These are phyloP conservation scores for Aspergillus kassunensis DNA, from an alignment of 495 filamentous ascomycete genomes.

Conservation along the genomic window DNA sequence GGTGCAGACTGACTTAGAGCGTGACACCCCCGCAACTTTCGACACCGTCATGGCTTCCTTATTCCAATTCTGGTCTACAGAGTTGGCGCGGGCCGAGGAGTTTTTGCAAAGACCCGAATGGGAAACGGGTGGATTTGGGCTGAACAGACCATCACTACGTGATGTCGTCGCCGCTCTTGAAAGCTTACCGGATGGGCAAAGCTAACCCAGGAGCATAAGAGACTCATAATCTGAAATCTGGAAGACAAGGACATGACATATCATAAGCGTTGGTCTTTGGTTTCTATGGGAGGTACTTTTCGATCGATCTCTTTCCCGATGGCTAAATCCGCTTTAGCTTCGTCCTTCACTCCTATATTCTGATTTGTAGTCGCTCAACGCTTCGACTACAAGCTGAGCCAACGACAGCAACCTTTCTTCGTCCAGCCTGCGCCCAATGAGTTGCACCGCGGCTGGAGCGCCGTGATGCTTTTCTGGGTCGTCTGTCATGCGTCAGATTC, in stretches of 20 bases:
- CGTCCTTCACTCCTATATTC: background rate
- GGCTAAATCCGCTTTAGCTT: background rate
- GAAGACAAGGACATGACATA: background rate
- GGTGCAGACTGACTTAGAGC: background rate
- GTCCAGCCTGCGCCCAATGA: conserved; percentile 7
- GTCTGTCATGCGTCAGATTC: background rate
- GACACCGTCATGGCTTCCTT: background rate
- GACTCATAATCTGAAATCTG: background rate
- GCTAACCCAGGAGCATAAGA: background rate
- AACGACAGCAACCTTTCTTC: conserved; percentile 6
- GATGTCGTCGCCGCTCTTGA: conserved; percentile 3
- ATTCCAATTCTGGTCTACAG: background rate
- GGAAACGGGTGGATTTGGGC: conserved; percentile 4
- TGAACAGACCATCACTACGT: background rate
- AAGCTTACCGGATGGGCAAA: background rate
- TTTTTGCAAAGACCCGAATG: background rate
- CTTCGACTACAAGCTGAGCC: conserved; percentile 7
- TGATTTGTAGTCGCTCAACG: conserved; percentile 5
- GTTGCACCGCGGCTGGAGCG: conserved; percentile 7
- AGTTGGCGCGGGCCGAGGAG: conserved; percentile 2
- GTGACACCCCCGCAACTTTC: background rate
- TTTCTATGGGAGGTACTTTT: conserved; percentile 4
- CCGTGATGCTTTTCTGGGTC: conserved; percentile 4
- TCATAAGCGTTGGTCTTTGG: background rate
- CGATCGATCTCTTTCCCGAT: background rate